phyloP scores from a whole-genome alignment of 1,284 basidiomycete genomes.

The Volvariella volvacea region DNA sequence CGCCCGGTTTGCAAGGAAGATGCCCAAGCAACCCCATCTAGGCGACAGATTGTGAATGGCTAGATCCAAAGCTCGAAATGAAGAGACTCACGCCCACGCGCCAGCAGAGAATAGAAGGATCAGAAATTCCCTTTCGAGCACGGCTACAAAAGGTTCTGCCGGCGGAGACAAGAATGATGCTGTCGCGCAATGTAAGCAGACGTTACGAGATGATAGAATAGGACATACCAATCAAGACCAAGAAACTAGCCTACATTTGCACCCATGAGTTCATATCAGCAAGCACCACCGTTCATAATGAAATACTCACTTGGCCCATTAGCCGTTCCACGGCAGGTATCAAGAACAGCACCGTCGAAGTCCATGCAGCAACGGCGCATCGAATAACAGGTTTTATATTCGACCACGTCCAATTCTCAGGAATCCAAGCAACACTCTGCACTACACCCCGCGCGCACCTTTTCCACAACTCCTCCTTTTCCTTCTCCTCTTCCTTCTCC shows the following conservation, averaged over 20 bases:
- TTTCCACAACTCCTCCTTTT: not conserved
- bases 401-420: constrained; percentile 46
- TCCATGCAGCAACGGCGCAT: constrained; percentile 58
- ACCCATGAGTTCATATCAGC: not conserved
- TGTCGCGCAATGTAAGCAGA: constrained; percentile 16
- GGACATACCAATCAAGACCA: constrained; percentile 54
- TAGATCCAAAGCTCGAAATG: not conserved
- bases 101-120: constrained; percentile 44
- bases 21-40: constrained; percentile 65
- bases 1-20: constrained; percentile 55
- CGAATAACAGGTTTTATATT: constrained; percentile 64
- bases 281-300: not conserved
- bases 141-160: constrained; percentile 57
- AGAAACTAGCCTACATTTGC: constrained; percentile 47
- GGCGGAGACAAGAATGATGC: constrained; percentile 66
- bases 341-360: constrained; percentile 57
- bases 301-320: constrained; percentile 53
- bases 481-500: no score
- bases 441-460: not conserved
- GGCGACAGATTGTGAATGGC: constrained; percentile 4
- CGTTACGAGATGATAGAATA: constrained; percentile 3
- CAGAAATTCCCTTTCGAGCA: constrained; percentile 65
- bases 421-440: constrained; percentile 44
- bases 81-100: constrained; percentile 57
- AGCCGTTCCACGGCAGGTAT: constrained; percentile 41